Evolutionary conservation across 305 asterid species (phyloP), one percentile per base, ranked within the genome.

Genomic region (Fraxinus dipetala): DNA sequence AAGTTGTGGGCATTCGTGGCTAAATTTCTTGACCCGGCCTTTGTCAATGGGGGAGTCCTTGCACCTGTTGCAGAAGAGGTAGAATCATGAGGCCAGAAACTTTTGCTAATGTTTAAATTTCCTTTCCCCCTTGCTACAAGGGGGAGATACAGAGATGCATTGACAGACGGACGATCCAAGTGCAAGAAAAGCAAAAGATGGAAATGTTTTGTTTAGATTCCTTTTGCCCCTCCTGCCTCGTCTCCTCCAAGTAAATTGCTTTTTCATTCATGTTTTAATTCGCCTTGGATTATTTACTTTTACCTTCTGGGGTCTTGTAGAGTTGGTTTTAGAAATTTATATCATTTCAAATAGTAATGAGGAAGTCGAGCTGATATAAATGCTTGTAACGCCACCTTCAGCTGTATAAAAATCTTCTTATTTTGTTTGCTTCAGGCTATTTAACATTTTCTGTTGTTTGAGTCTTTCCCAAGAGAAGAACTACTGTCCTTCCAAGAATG

Each of bases 1-100:
- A 94, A 93, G 84, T 83, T 95, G 88, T 95, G 98, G 99, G 94
- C 92, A n/a, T 95, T 95, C 26, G 97, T 95, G 83, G 97, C 97
- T 1, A 93, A 90, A 78, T 95, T 95, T 91, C 93, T 95, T 22
- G 92, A 94, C 67, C 98, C 99, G 0, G 83, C 85, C 10, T 92
- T 93, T 79, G 92, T 90, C 84, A 91, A 89, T 81, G 97, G 89
- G 81, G 94, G 92, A 22, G 89, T 81, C 22, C 93, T 94, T 75
- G 88, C 94, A 0, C 81, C 98, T 0, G 97, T 93, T 74, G 88
- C 83, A 22, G 98, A 94, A 85, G 98, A 91, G 81, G 90, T 81
- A 24, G 94, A 92, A 77, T 88, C 85, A 43, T 89, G 87, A 87
- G 79, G 72, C 30, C 13, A 22, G 83, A 81, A 73, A 69, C 56